Evolutionary conservation across 2,329 filamentous ascomycete genomes (phyloP).

Genomic region (Tolypocladium endophyticum): DNA sequence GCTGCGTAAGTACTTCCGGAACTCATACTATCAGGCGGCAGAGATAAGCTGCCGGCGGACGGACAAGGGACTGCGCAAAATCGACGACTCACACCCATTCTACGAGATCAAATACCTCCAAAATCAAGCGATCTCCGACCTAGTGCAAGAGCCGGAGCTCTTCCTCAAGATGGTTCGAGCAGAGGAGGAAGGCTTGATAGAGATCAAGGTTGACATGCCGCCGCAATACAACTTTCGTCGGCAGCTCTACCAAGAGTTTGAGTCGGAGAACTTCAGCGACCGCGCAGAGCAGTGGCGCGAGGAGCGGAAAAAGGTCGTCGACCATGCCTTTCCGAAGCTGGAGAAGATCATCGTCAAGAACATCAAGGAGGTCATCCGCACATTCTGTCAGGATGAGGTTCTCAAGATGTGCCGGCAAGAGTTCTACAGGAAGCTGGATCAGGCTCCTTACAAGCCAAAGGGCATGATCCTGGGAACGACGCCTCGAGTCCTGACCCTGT

Average conservation of each 20-base stretch:
- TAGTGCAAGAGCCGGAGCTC: slow-evolving; percentile 75
- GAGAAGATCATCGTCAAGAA: slow-evolving; percentile 79
- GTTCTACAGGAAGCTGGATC: slow-evolving; percentile 82
- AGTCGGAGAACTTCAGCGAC: slow-evolving; percentile 92
- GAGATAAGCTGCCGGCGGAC: slow-evolving; percentile 82
- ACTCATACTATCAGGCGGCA: slow-evolving; percentile 73
- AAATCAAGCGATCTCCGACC: slow-evolving; percentile 73
- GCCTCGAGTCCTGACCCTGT: slow-evolving; percentile 77
- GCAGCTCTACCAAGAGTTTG: slow-evolving; percentile 71
- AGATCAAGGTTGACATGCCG: slow-evolving; percentile 71
- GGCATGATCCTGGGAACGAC: slow-evolving; percentile 82
- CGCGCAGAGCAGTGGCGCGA: slow-evolving; percentile 92
- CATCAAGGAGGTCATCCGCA: slow-evolving; percentile 88
- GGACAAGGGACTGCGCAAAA: slow-evolving; percentile 85
- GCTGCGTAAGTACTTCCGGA: slow-evolving; percentile 77
- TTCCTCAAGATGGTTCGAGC: slow-evolving; percentile 97
- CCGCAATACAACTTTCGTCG: slow-evolving; percentile 66
- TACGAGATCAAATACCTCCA: slow-evolving; percentile 97
- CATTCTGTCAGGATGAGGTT: slow-evolving; percentile 87
- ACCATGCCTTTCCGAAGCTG: slow-evolving; percentile 70
- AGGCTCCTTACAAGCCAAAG: slow-evolving; percentile 91
- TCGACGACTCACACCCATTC: slow-evolving; percentile 90
- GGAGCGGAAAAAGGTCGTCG: slow-evolving; percentile 74
- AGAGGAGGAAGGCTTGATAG: slow-evolving; percentile 84
- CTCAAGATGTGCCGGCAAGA: slow-evolving; percentile 81